A percentile compares a stretch with the other conserved stretches of the same genome.
phyloP scores from a whole-genome alignment of 2,329 filamentous ascomycete genomes.

The Macrophomina phaseolina region DNA sequence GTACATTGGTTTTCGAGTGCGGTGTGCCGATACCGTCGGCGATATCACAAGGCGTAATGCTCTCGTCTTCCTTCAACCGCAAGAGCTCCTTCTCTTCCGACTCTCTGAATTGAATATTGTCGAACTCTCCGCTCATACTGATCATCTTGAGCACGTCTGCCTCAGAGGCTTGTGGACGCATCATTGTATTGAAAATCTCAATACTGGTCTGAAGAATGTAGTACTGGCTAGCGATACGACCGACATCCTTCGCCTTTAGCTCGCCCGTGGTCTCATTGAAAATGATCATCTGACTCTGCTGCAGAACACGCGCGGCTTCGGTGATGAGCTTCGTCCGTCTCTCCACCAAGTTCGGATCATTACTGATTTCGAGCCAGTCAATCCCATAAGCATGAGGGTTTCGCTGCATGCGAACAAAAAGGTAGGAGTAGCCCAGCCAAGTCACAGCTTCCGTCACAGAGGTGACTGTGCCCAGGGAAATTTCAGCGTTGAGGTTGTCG shows the following conservation, averaged over 20 bases:
- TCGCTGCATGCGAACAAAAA: constrained; percentile 94
- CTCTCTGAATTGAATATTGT: constrained; percentile 93
- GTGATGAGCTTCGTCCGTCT: constrained; percentile 84
- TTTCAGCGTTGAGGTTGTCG: constrained; percentile 95
- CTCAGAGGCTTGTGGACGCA: constrained; percentile 84
- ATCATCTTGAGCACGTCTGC: constrained; percentile 96
- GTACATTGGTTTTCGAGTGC: constrained; percentile 93
- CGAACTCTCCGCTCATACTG: constrained; percentile 95
- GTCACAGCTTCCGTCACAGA: constrained; percentile 92
- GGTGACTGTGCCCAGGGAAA: constrained; percentile 91
- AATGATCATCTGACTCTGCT: constrained; percentile 97
- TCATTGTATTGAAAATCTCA: constrained; percentile 95
- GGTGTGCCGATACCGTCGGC: constrained; percentile 69
- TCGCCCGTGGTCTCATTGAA: constrained; percentile 96
- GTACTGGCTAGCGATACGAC: constrained; percentile 94
- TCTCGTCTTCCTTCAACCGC: constrained; percentile 68
- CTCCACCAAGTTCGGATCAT: constrained; percentile 87
- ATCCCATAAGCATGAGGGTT: constrained; percentile 94
- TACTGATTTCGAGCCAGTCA: constrained; percentile 86
- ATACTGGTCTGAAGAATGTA: constrained; percentile 94
- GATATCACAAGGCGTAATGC: constrained; percentile 74
- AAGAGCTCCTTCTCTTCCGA: constrained; percentile 88
- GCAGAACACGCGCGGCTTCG: constrained; percentile 83
- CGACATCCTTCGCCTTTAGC: constrained; percentile 90
- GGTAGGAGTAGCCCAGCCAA: constrained; percentile 97